These are phyloP conservation scores for Quercus gilva DNA, from an alignment of 306 rosid species.

Conservation along the genomic window DNA sequence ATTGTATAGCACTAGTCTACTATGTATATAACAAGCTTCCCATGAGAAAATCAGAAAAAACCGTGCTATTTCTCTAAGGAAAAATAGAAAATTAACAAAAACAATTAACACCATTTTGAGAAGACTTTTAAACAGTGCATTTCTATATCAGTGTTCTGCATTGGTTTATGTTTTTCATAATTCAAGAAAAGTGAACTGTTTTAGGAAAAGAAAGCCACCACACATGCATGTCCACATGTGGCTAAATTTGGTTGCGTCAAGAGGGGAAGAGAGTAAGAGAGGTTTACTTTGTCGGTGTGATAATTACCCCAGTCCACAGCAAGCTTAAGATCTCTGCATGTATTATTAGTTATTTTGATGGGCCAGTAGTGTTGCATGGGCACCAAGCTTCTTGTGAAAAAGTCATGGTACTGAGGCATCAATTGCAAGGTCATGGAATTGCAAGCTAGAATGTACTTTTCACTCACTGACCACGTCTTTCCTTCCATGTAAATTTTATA, in stretches of 20 bases:
- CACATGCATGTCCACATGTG: no score
- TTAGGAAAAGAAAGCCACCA: no score
- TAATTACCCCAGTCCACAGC: slow-evolving; percentile 55
- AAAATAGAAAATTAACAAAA: no score
- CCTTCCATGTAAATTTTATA: slow-evolving; percentile 57
- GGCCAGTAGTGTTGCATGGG: slow-evolving; percentile 51
- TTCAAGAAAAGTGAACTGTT: no score
- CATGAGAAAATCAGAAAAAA: no score
- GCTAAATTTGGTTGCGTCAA: background rate
- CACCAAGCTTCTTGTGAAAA: slow-evolving; percentile 44
- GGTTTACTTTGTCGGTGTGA: slow-evolving; percentile 25
- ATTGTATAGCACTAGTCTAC: no score
- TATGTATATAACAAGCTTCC: no score
- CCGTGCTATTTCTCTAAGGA: no score
- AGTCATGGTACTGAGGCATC: slow-evolving; percentile 35
- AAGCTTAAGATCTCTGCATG: slow-evolving; percentile 38
- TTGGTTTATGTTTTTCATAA: no score
- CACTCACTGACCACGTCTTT: slow-evolving; percentile 50
- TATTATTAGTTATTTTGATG: slow-evolving; percentile 14
- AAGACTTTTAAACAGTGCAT: no score
- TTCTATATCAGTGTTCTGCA: no score
- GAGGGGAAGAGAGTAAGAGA: background rate
- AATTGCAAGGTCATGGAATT: slow-evolving; percentile 51
- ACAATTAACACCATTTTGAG: no score
- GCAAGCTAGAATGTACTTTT: slow-evolving; percentile 51